These are phyloP conservation scores for Pleurotus platypus DNA, from an alignment of 768 basidiomycete genomes.

Conservation along the genomic window DNA sequence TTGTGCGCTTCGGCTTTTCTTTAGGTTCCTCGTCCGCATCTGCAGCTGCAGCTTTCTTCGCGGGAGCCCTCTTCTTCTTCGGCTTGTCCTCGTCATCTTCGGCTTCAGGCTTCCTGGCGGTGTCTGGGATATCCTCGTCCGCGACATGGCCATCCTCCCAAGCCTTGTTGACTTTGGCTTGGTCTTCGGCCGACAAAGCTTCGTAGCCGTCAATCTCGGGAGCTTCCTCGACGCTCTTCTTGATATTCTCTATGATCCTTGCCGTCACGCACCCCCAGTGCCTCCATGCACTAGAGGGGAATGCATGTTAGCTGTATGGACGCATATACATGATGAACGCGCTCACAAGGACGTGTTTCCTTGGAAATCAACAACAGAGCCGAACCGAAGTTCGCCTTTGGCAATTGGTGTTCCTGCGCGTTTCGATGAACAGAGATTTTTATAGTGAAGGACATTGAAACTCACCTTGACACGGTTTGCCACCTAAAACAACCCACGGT, in stretches of 20 bases:
- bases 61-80: slow-evolving; percentile 31
- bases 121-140: slow-evolving; percentile 78
- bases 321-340: slow-evolving; percentile 15
- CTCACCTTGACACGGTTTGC: slow-evolving; percentile 73
- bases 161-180: slow-evolving; percentile 67
- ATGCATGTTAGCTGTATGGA: not conserved
- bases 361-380: slow-evolving; percentile 68
- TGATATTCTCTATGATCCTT: slow-evolving; percentile 68
- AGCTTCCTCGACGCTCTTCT: slow-evolving; percentile 51
- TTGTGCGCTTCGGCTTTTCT: slow-evolving; percentile 12
- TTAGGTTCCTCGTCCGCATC: slow-evolving; percentile 32
- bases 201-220: slow-evolving; percentile 86
- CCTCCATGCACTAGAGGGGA: slow-evolving; percentile 60
- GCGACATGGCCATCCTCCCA: slow-evolving; percentile 78
- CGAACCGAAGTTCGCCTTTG: slow-evolving; percentile 74
- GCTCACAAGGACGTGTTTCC: slow-evolving; percentile 66
- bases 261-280: slow-evolving; percentile 88
- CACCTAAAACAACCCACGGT: slow-evolving; percentile 40
- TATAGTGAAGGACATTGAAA: not conserved
- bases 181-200: slow-evolving; percentile 62
- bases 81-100: slow-evolving; percentile 37
- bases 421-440: slow-evolving; percentile 8
- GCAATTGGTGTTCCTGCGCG: slow-evolving; percentile 58
- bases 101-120: slow-evolving; percentile 56
- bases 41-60: slow-evolving; percentile 42